phyloP scores from a whole-genome alignment of 2,329 filamentous ascomycete genomes.

The Sarocladiaceae sp. region DNA sequence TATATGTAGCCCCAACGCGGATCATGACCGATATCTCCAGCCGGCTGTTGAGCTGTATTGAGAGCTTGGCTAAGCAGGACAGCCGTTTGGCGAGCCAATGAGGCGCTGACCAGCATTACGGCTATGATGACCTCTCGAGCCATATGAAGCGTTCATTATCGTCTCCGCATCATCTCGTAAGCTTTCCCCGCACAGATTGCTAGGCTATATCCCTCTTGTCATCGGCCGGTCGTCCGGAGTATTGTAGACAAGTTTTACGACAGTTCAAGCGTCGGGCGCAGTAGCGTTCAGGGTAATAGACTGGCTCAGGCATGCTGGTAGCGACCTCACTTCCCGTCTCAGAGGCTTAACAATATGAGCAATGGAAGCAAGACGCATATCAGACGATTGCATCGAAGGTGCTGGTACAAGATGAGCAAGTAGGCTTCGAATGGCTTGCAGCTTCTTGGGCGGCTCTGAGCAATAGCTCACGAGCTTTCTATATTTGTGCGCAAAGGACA shows the following conservation, averaged over 20 bases:
- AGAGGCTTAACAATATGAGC: too few relatives aligned
- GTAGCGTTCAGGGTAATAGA: too few relatives aligned
- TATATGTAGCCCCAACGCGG: neutral
- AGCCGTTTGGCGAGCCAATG: neutral
- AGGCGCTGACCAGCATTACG: neutral
- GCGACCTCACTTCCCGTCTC: too few relatives aligned
- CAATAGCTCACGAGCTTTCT: too few relatives aligned
- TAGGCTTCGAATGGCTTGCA: too few relatives aligned
- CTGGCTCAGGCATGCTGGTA: too few relatives aligned
- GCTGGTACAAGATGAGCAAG: too few relatives aligned
- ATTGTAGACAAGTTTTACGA: neutral
- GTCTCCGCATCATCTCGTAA: neutral
- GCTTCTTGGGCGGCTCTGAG: too few relatives aligned
- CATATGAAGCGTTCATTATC: neutral
- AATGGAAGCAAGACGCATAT: too few relatives aligned
- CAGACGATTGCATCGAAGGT: too few relatives aligned
- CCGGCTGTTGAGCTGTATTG: neutral
- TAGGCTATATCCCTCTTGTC: neutral
- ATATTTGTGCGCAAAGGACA: too few relatives aligned
- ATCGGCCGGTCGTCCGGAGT: neutral
- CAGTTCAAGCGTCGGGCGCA: too few relatives aligned
- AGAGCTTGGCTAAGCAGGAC: neutral
- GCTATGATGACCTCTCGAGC: neutral
- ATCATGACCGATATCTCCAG: neutral
- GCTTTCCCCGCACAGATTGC: slow-evolving; percentile 5